Percentiles rank a stretch among this genome's conserved stretches.
Conservation (phyloP, 176 grass and related monocot genomes). For the Areca catechu region DNA sequence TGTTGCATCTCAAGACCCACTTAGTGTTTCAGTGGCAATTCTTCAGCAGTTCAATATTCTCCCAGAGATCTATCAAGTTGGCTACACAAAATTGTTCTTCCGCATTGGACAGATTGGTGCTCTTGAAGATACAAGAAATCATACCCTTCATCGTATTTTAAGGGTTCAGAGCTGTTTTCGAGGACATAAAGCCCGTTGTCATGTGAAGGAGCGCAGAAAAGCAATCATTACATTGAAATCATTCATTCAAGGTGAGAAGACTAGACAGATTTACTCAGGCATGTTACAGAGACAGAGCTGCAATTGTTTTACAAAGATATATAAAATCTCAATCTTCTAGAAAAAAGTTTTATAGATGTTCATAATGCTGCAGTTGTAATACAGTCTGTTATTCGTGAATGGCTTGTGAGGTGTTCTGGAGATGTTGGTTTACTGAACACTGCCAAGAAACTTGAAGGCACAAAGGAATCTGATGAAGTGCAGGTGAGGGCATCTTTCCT, state of each 20-base stretch:
- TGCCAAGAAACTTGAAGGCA: slow-evolving; percentile 45
- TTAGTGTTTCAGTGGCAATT: slow-evolving; percentile 95
- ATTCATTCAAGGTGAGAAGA: slow-evolving; percentile 78
- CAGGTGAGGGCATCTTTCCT: too few species aligned
- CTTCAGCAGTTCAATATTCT: slow-evolving; percentile 96
- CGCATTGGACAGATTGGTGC: slow-evolving; percentile 89
- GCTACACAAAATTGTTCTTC: slow-evolving; percentile 97
- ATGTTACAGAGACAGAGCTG: slow-evolving; percentile 54
- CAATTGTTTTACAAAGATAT: slow-evolving; percentile 59
- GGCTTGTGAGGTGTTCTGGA: slow-evolving; percentile 62
- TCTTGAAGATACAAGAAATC: slow-evolving; percentile 94
- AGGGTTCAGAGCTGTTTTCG: slow-evolving; percentile 97
- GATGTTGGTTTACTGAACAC: slow-evolving; percentile 63
- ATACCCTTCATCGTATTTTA: slow-evolving; percentile 86
- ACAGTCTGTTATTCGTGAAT: slow-evolving; percentile 79
- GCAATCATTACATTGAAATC: slow-evolving; percentile 79
- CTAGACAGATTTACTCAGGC: slow-evolving; percentile 44
- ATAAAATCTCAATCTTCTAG: slow-evolving; percentile 50
- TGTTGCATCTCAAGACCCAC: slow-evolving; percentile 82
- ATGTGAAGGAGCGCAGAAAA: slow-evolving; percentile 53
- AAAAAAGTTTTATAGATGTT: slow-evolving; percentile 49
- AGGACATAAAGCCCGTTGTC: slow-evolving; percentile 62
- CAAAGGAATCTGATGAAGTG: too few species aligned
- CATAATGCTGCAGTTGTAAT: slow-evolving; percentile 61
- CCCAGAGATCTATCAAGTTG: slow-evolving; percentile 99